A percentile compares a stretch with the other conserved stretches of the same genome.
phyloP scores from a whole-genome alignment of 2,329 filamentous ascomycete species.

The Chlorencoelia australis region DNA sequence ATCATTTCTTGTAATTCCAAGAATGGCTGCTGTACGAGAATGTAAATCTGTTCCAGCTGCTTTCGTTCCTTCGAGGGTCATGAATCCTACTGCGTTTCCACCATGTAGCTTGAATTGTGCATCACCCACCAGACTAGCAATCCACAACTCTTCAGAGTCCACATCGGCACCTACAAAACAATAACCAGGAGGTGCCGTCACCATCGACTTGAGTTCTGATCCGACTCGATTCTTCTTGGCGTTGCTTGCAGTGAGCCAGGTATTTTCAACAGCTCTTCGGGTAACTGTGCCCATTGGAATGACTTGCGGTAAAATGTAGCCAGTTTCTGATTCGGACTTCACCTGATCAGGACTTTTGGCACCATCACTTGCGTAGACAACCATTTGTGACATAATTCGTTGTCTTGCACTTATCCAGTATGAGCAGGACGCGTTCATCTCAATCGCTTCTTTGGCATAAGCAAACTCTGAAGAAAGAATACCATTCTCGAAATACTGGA shows the following conservation, averaged over 20 bases:
- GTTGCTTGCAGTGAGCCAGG: conserved; percentile 95
- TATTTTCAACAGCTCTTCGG: conserved; percentile 88
- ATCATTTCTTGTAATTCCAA: conserved; percentile 89
- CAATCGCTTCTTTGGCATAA: conserved; percentile 87
- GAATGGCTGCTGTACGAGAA: conserved; percentile 81
- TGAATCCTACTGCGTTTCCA: conserved; percentile 95
- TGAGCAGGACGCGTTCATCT: conserved; percentile 98
- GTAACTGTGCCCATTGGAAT: conserved; percentile 99
- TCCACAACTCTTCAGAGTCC: conserved; percentile 96
- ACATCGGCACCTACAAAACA: conserved; percentile 95
- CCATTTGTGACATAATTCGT: conserved; percentile 89
- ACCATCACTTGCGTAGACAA: conserved; percentile 68
- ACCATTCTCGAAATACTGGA: conserved; percentile 84
- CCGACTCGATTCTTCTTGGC: conserved; percentile 94
- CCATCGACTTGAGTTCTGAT: conserved; percentile 95
- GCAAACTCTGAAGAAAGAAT: conserved; percentile 76
- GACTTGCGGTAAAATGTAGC: conserved; percentile 87
- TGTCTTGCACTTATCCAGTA: conserved; percentile 98
- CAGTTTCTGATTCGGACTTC: conserved; percentile 31
- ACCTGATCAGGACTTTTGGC: conserved; percentile 17
- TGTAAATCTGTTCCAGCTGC: conserved; percentile 88
- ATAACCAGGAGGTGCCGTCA: conserved; percentile 82
- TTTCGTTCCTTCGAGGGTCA: conserved; percentile 96
- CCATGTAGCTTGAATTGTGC: conserved; percentile 92
- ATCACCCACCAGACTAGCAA: conserved; percentile 88